phyloP scores from a whole-genome alignment of 768 basidiomycete species.

The Mycena haematopus region DNA sequence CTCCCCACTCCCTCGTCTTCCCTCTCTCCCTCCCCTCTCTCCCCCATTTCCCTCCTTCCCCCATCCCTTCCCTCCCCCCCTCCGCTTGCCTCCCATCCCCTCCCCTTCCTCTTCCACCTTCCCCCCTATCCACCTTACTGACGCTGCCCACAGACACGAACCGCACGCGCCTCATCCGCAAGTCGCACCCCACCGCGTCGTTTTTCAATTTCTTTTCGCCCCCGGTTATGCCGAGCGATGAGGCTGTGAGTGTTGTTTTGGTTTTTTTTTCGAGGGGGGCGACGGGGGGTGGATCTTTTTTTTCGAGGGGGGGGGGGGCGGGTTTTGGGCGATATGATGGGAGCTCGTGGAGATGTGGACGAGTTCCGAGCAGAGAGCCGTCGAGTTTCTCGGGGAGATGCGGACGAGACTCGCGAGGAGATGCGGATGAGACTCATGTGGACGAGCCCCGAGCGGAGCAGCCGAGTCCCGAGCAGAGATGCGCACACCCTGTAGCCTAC shows the following conservation, averaged over 20 bases:
- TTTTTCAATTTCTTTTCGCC: constrained; percentile 96
- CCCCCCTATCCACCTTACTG: neutral
- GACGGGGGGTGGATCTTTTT: no score
- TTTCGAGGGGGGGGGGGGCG: neutral
- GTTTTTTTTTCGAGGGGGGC: no score
- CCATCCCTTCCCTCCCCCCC: neutral
- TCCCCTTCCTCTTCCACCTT: neutral
- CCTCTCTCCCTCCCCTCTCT: neutral
- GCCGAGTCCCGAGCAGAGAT: no score
- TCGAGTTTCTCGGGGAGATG: no score
- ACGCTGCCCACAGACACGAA: constrained; percentile 65
- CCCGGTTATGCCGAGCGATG: constrained; percentile 29
- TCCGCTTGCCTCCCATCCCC: neutral
- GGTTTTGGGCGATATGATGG: no score
- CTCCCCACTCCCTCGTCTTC: neutral
- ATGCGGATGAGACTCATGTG: no score
- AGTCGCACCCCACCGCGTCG: constrained; percentile 89
- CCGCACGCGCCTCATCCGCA: constrained; percentile 81
- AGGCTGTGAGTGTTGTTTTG: constrained; percentile 20
- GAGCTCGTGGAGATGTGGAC: no score
- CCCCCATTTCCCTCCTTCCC: neutral
- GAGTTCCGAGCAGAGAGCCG: no score
- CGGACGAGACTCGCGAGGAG: no score
- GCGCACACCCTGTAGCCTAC: no score
- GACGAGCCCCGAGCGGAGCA: no score